Evolutionary conservation across 306 rosid genomes (phyloP).

Genomic region (Astragalus membranaceus): DNA sequence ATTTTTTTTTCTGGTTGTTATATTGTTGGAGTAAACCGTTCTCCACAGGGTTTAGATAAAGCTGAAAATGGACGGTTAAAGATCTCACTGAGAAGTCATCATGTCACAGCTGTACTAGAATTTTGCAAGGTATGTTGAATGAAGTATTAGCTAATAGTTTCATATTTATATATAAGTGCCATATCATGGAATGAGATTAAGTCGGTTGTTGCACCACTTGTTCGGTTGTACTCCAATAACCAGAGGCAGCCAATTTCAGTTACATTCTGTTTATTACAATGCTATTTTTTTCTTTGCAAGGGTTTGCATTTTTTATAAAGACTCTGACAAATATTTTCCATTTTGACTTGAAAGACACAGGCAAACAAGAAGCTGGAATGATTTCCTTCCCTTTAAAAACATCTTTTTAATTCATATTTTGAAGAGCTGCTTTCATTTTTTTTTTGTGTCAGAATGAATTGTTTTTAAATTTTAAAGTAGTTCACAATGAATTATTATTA

Average conservation of each 20-base stretch:
- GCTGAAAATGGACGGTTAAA: conserved; percentile 68
- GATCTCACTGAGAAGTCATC: conserved; percentile 66
- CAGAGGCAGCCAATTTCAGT: not conserved
- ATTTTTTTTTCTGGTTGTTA: not conserved
- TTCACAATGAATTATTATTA: not conserved
- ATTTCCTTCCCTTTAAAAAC: not conserved
- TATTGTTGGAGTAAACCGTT: conserved; percentile 12
- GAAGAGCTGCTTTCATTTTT: not conserved
- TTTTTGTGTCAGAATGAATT: not conserved
- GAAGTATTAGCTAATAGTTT: not conserved
- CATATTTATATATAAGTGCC: conserved; percentile 3
- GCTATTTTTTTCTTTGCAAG: not conserved
- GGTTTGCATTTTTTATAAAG: not conserved
- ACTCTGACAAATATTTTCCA: not conserved
- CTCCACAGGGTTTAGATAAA: conserved; percentile 62
- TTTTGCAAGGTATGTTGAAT: conserved; percentile 69
- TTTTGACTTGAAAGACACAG: not conserved
- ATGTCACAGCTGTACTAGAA: conserved; percentile 68
- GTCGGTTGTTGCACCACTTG: not conserved
- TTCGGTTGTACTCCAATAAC: not conserved
- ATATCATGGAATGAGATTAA: not conserved
- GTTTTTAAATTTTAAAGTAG: not conserved
- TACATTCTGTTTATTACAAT: not conserved
- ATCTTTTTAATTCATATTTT: not conserved
- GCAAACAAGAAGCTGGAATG: not conserved